Percentiles rank a stretch among this genome's conserved stretches.
phyloP scores from a whole-genome alignment of 164 flowering plant genomes.

The Dillenia turbinata region DNA sequence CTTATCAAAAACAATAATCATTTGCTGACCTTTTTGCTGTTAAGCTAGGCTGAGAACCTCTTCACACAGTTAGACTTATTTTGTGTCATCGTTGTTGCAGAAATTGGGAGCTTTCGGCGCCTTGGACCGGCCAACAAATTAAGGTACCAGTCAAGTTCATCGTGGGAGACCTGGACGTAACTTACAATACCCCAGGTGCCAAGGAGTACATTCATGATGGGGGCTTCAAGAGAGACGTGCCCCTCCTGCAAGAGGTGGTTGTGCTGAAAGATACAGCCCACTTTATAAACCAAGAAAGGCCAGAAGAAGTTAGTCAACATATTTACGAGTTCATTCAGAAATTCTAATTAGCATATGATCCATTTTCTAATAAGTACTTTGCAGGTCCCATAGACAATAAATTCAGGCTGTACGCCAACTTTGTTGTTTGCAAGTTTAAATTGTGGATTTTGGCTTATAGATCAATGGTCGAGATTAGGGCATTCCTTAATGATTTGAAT shows the following conservation, averaged over 20 bases:
- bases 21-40: too few species aligned
- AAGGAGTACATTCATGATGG: slow-evolving; percentile 50
- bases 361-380: too few species aligned
- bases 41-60: too few species aligned
- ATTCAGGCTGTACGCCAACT: too few species aligned
- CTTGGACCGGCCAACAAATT: slow-evolving; percentile 52
- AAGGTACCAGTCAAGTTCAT: slow-evolving; percentile 62
- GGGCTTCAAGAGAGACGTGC: slow-evolving; percentile 41
- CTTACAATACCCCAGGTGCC: slow-evolving; percentile 33
- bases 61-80: background rate
- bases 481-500: too few species aligned
- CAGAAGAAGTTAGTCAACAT: slow-evolving; percentile 41
- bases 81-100: slow-evolving; percentile 24
- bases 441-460: too few species aligned
- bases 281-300: slow-evolving; percentile 44
- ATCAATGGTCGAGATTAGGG: too few species aligned
- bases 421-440: too few species aligned
- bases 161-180: slow-evolving; percentile 46
- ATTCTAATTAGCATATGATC: slow-evolving; percentile 16
- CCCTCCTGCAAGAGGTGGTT: slow-evolving; percentile 42
- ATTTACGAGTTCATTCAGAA: slow-evolving; percentile 41
- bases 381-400: too few species aligned
- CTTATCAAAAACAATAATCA: too few species aligned
- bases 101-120: slow-evolving; percentile 56
- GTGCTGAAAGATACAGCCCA: slow-evolving; percentile 55